Evolutionary conservation across 208 protist genomes (phyloP).

Genomic region (Vickermania ingenoplastis): DNA sequence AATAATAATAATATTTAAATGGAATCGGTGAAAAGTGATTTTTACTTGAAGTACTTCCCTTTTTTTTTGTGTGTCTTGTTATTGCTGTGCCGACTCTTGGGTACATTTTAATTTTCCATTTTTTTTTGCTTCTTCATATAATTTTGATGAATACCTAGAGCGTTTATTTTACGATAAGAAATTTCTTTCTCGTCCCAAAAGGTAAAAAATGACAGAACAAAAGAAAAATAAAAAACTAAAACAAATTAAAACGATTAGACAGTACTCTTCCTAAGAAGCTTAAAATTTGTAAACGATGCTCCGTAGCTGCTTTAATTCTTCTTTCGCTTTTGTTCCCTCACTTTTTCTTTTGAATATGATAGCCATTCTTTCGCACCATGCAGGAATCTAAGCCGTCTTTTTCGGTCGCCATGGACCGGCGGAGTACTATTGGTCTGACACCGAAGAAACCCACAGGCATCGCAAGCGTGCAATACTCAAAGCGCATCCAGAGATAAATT

Average conservation of each 20-base stretch:
- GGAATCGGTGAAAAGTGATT: background rate
- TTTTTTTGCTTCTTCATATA: background rate
- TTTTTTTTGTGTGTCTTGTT: background rate
- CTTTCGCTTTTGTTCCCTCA: background rate
- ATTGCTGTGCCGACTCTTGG: background rate
- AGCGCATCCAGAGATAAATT: constrained; percentile 67
- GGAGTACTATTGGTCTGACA: constrained; percentile 70
- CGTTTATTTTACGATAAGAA: background rate
- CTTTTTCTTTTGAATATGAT: background rate
- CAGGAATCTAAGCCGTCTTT: background rate
- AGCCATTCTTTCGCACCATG: background rate
- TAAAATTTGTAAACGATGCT: too few relatives aligned
- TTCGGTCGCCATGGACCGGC: constrained; percentile 15
- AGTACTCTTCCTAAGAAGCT: background rate
- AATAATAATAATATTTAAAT: background rate
- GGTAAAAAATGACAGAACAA: background rate
- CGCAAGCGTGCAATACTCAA: constrained; percentile 73
- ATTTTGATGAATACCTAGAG: background rate
- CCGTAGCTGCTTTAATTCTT: background rate
- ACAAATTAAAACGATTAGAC: background rate
- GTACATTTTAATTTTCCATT: background rate
- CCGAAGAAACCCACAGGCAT: constrained; percentile 49
- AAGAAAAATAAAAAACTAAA: constrained; percentile 1
- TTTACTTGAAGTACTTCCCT: background rate
- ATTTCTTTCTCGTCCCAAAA: background rate